Evolutionary conservation across 2,329 filamentous ascomycete genomes (phyloP), one percentile per base, ranked within the genome.

Genomic region (Monosporascus ibericus): DNA sequence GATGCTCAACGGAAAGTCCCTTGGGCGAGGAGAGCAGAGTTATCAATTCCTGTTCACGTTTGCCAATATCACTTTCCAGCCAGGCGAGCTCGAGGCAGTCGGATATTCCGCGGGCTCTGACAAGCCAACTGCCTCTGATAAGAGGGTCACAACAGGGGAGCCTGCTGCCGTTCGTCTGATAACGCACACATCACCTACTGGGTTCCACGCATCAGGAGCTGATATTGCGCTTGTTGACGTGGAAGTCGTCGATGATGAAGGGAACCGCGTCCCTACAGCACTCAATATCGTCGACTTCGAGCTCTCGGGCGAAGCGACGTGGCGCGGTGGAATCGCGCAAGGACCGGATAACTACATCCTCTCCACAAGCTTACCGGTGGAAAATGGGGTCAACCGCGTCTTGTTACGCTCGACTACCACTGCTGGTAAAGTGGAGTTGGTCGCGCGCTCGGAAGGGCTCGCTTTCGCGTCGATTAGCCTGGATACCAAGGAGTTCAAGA

Each of bases 111-210:
- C 8, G 44, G 15, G 15, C 3, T 47, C 24, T 2, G 37, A 46
- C 17, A 25, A 24, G 7, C 18, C 38, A 8, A 24, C 17, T 5
- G 48, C 39, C 18, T 34, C 27, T 18, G 48, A 50, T 38, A 50
- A 42, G 40, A 34, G 40, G 8, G 40, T 37, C 7, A 50, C 48
- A 24, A 30, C 48, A 3, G 48, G 48, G 5, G 48, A 50, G 24
- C 27, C 48, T 37, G 48, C 48, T 6, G 22, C 24, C 6, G 47
- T 50, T 46, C 48, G 39, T 42, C 39, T 50, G n/a, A 50, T 39
- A 4, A 6, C 39, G 7, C 14, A 48, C 18, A 48, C 34, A 1
- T 48, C 47, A 6, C 8, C 34, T 9, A 30, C 27, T 2, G 47
- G 47, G 2, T 38, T 48, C 4, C 27, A 38, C 17, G 27, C 27